Evolutionary conservation across 495 filamentous ascomycete genomes (phyloP), one percentile per base, ranked within the genome.

Genomic region (Thermothielavioides terrestris): DNA sequence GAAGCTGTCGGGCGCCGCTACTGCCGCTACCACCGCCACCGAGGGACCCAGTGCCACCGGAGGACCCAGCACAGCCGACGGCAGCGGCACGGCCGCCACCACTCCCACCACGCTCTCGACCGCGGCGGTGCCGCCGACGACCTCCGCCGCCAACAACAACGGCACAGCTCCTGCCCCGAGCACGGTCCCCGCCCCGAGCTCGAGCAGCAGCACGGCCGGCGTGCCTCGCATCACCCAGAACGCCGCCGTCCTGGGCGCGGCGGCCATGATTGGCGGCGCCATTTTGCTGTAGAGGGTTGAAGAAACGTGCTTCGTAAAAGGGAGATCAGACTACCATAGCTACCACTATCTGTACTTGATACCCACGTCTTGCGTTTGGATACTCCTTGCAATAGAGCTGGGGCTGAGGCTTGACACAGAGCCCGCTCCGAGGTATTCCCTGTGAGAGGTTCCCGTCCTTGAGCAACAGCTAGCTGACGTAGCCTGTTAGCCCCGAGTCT

Each of bases 141-240:
- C 46, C 15, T 48, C 50, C 15, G 53, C 53, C 3, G 59, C 51
- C 34, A 31, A 50, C 4, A 56, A 54, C n/a, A 41, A 43, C 17
- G 46, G 49, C 11, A n/a, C 21, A 1, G 22, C 37, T n/a, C n/a
- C n/a, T n/a, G n/a, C n/a, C n/a, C n/a, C n/a, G n/a, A n/a, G n/a
- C 22, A 51, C 21, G 22, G 28, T 15, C 17, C 14, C 45, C n/a
- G 38, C 34, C 10, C 39, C 55, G 15, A 58, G 58, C 23, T 49
- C 60, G 21, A 66, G 57, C 28, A 56, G 56, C 17, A 62, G 64
- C 49, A 63, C 62, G 1, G 62, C 55, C 6, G 69, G 60, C 14
- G 57, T 64, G 9, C 61, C 68, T 4, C 42, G 57, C 40, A 60
- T 65, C n/a, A 64, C 65, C 48, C 62, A 49, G 58, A 65, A 66